These are phyloP conservation scores for Aspergillus bridgeri DNA, from an alignment of 495 filamentous ascomycete genomes.

Conservation along the genomic window DNA sequence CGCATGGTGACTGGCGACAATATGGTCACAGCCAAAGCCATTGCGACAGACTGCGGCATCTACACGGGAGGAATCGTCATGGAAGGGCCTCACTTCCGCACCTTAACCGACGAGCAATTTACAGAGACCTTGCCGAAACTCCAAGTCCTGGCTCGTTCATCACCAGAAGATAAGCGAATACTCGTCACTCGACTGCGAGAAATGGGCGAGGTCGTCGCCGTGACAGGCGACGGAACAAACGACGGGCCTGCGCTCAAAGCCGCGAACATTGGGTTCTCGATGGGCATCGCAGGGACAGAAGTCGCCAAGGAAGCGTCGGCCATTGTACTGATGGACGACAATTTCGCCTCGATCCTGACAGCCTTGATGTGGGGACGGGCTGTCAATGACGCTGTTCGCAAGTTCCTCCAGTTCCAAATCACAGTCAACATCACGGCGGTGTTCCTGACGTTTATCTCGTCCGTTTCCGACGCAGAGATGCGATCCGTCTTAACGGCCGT, in stretches of 20 bases:
- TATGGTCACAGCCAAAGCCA: constrained; percentile 68
- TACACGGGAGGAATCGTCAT: constrained; percentile 53
- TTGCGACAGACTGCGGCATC: constrained; percentile 55
- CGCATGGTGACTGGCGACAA: constrained; percentile 84
- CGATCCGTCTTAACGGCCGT: constrained; percentile 70
- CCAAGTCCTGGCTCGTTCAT: constrained; percentile 63
- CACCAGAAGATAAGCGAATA: constrained; percentile 62
- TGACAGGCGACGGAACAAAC: constrained; percentile 94
- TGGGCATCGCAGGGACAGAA: constrained; percentile 58
- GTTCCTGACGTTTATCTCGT: constrained; percentile 68
- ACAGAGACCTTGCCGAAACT: constrained; percentile 56
- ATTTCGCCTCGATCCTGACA: constrained; percentile 74
- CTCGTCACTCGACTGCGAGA: constrained; percentile 69
- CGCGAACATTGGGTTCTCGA: constrained; percentile 74
- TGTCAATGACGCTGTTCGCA: constrained; percentile 81
- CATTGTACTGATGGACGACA: constrained; percentile 83
- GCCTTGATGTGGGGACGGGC: constrained; percentile 79
- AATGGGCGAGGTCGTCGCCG: constrained; percentile 78
- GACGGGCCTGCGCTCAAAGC: constrained; percentile 88
- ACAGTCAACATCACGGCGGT: constrained; percentile 82
- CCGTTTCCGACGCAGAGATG: constrained; percentile 55
- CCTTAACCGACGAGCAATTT: constrained; percentile 55
- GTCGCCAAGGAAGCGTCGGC: constrained; percentile 79
- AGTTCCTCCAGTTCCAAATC: constrained; percentile 80
- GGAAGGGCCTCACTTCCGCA: constrained; percentile 64